phyloP scores from a whole-genome alignment of 2,329 filamentous ascomycete genomes.

The Aspergillus arachidicola region DNA sequence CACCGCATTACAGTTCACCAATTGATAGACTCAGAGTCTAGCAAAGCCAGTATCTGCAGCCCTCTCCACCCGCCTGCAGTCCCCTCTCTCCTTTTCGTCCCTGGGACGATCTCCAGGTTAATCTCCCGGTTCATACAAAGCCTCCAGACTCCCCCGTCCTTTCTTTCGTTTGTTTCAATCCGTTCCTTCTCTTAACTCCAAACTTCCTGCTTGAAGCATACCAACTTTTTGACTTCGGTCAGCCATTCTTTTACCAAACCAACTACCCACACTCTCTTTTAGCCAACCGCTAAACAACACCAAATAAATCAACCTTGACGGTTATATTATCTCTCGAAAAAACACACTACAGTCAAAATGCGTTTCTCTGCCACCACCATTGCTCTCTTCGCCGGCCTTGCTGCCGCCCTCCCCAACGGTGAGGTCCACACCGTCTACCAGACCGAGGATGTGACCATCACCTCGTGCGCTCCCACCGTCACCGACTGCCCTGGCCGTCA shows the following conservation, averaged over 20 bases:
- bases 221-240: slow-evolving; percentile 46
- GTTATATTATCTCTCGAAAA: slow-evolving; percentile 27
- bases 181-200: slow-evolving; percentile 32
- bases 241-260: slow-evolving; percentile 44
- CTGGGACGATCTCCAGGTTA: slow-evolving; percentile 36
- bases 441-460: slow-evolving; percentile 64
- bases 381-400: slow-evolving; percentile 46
- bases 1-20: slow-evolving; percentile 8
- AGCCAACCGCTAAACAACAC: slow-evolving; percentile 1
- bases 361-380: slow-evolving; percentile 46
- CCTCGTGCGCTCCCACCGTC: slow-evolving; percentile 62
- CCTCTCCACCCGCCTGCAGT: slow-evolving; percentile 19
- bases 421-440: slow-evolving; percentile 55
- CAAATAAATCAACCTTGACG: slow-evolving; percentile 32
- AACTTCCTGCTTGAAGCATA: slow-evolving; percentile 37
- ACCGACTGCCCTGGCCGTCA: slow-evolving; percentile 57
- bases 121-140: slow-evolving; percentile 46
- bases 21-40: slow-evolving; percentile 2
- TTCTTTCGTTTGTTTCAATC: slow-evolving; percentile 27
- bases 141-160: slow-evolving; percentile 28
- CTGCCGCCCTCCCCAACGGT: slow-evolving; percentile 39
- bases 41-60: slow-evolving; percentile 9
- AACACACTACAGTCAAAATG: slow-evolving; percentile 40
- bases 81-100: slow-evolving; percentile 22
- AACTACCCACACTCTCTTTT: slow-evolving; percentile 38